Conservation (phyloP, 73 alveolate genomes). For the Breviolum minutum region DNA sequence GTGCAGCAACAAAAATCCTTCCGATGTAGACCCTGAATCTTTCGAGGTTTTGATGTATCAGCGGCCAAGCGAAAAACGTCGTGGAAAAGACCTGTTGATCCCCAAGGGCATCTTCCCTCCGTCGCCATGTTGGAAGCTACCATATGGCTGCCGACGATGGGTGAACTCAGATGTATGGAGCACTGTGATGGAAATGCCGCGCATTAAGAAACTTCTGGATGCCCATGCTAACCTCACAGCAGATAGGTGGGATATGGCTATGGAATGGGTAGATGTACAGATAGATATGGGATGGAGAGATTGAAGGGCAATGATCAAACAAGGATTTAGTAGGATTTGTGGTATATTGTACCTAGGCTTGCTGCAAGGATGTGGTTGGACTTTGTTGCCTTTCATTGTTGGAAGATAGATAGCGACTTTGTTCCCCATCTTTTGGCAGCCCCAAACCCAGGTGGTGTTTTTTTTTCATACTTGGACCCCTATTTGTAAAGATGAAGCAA, state of each 20-base stretch:
- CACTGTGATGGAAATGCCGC: background rate
- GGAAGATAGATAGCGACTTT: too few species aligned
- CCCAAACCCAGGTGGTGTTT: too few species aligned
- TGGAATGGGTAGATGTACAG: too few species aligned
- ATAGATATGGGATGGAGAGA: background rate
- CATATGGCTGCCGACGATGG: background rate
- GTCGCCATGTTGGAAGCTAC: conserved; percentile 25
- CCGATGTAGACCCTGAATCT: too few species aligned
- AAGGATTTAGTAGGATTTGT: background rate
- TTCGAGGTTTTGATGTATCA: conserved; percentile 36
- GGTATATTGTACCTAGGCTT: too few species aligned
- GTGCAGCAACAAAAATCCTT: too few species aligned
- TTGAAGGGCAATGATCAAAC: too few species aligned
- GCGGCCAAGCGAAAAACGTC: conserved; percentile 17
- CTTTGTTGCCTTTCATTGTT: too few species aligned
- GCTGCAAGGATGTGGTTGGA: too few species aligned
- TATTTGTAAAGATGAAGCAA: too few species aligned
- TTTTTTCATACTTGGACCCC: too few species aligned
- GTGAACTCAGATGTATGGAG: conserved; percentile 63
- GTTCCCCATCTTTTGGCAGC: too few species aligned
- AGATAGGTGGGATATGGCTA: background rate
- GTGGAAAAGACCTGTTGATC: background rate
- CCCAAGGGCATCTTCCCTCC: conserved; percentile 43
- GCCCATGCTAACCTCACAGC: conserved; percentile 28
- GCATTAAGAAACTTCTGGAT: conserved; percentile 20